Base-by-base conservation (phyloP, 129 eudicot genomes). In the Lactuca sativa region DNA sequence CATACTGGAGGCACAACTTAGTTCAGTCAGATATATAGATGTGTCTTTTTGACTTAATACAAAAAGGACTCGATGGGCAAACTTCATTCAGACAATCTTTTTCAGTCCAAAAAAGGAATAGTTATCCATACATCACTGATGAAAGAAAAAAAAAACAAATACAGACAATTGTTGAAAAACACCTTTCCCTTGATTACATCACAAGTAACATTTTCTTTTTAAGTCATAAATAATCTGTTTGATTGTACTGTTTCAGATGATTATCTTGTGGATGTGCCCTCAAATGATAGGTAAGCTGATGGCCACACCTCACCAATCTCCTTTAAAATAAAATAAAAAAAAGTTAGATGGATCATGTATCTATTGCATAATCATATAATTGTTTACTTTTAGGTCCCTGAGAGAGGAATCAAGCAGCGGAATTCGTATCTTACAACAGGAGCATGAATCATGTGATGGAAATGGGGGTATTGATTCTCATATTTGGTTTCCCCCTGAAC, bases 401-500 rank as follows among this genome's bases (percentile, higher is more conserved):
- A 69, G 62, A 64, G 86, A 81, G 37, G 90, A 79, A 68, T 58
- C 70, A 18, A 77, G 69, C 65, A 55, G 66, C 14, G 81, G 70
- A 56, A 14, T 31, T 63, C 67, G 34, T 66, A 67, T 57, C 25
- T 63, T 64, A 72, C 74, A 54, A 12, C 59, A 63, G 5, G 3
- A 40, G 15, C 56, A 75, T 70, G 69, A 70, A 36, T 72, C 55
- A 4, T 33, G 71, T 74, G 61, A 32, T 14, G 72, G n/a, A 34
- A 81, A 74, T 72, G 88, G 85, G 30, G 47, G 57, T 69, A 41
- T 66, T 57, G 90, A 84, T 74, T 78, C 75, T 21, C 77, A 76
- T 12, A 79, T 86, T 67, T 91, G 97, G 97, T 49, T 82, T 58
- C 97, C 97, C 13, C 97, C 97, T 63, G 93, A 88, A 73, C 77